phyloP scores from a whole-genome alignment of 2,329 filamentous ascomycete genomes.

The Aspergillus quadricinctus region DNA sequence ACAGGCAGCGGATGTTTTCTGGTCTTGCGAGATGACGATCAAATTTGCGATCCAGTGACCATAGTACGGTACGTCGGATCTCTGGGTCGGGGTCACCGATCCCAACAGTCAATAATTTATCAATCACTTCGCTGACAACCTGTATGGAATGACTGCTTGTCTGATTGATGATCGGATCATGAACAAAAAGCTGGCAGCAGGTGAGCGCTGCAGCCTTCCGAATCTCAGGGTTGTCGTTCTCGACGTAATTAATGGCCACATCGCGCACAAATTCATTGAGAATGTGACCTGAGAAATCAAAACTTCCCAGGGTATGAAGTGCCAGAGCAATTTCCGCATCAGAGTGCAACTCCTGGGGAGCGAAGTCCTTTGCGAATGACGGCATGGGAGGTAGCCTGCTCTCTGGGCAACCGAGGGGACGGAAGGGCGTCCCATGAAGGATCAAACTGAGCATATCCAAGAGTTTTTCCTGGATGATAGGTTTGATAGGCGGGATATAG shows the following conservation, averaged over 20 bases:
- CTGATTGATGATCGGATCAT: slow-evolving; percentile 96
- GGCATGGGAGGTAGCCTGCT: slow-evolving; percentile 78
- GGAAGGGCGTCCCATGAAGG: slow-evolving; percentile 85
- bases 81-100: slow-evolving; percentile 87
- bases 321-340: slow-evolving; percentile 89
- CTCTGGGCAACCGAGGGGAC: slow-evolving; percentile 84
- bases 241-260: slow-evolving; percentile 95
- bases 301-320: slow-evolving; percentile 92
- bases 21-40: slow-evolving; percentile 95
- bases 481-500: slow-evolving; percentile 92
- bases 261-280: slow-evolving; percentile 98
- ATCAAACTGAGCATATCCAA: slow-evolving; percentile 94
- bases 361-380: slow-evolving; percentile 81
- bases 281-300: slow-evolving; percentile 86
- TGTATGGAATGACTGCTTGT: slow-evolving; percentile 95
- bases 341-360: slow-evolving; percentile 73
- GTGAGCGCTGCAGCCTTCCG: slow-evolving; percentile 92
- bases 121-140: slow-evolving; percentile 95
- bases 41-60: slow-evolving; percentile 87
- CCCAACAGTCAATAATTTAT: slow-evolving; percentile 90
- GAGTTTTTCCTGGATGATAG: slow-evolving; percentile 87
- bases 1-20: slow-evolving; percentile 92
- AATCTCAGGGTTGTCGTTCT: slow-evolving; percentile 90
- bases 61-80: slow-evolving; percentile 83
- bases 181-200: slow-evolving; percentile 94